Conservation (phyloP, 768 basidiomycete species). For the Pholiota conissans region DNA sequence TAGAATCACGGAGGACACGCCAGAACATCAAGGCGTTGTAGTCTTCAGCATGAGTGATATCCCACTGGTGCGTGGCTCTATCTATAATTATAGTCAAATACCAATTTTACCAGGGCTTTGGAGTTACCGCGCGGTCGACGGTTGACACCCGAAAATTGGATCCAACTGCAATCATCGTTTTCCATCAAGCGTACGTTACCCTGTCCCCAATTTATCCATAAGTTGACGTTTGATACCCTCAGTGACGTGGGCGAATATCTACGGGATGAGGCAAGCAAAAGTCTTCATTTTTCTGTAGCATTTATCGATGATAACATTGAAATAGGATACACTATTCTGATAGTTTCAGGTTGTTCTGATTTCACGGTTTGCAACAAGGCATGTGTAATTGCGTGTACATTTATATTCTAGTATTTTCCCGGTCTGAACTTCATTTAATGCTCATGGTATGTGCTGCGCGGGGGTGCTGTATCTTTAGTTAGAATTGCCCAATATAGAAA, state of each 20-base stretch:
- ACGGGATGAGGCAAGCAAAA: conserved; percentile 78
- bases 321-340: conserved; percentile 80
- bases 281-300: background rate
- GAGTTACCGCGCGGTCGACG: conserved; percentile 94
- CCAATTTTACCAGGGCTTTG: conserved; percentile 75
- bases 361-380: conserved; percentile 3
- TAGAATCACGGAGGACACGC: conserved; percentile 97
- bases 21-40: conserved; percentile 98
- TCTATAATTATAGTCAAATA: background rate
- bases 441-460: conserved; percentile 13
- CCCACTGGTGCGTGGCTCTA: conserved; percentile 65
- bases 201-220: conserved; percentile 3
- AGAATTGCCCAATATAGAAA: conserved; percentile 16
- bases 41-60: conserved; percentile 95
- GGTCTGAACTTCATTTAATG: conserved; percentile 51
- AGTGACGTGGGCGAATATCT: conserved; percentile 99
- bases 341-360: conserved; percentile 1
- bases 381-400: background rate
- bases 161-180: conserved; percentile 95
- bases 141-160: conserved; percentile 96
- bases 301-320: conserved; percentile 15
- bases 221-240: conserved; percentile 12
- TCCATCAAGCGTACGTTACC: conserved; percentile 87
- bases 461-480: conserved; percentile 17
- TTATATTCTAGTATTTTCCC: conserved; percentile 18